Evolutionary conservation across 495 filamentous ascomycete genomes (phyloP).

Genomic region (Endocarpon pusillum): DNA sequence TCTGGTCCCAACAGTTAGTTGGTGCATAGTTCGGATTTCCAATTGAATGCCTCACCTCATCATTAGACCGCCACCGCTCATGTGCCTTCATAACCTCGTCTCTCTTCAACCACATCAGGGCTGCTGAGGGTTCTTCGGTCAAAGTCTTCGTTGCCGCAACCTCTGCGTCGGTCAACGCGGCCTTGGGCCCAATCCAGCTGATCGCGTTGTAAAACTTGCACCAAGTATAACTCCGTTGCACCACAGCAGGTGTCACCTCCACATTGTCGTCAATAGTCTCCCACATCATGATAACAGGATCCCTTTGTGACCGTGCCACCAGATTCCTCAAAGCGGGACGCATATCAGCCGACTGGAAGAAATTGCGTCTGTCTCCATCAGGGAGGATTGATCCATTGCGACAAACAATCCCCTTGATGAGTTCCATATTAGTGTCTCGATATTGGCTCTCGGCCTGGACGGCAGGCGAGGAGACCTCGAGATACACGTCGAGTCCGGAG

Average conservation of each 20-base stretch:
- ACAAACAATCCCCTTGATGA: slow-evolving; percentile 17
- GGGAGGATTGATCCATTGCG: slow-evolving; percentile 19
- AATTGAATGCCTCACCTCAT: slow-evolving; percentile 7
- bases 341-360: slow-evolving; percentile 22
- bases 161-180: slow-evolving; percentile 13
- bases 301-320: slow-evolving; percentile 15
- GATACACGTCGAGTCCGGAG: slow-evolving; percentile 14
- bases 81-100: slow-evolving; percentile 18
- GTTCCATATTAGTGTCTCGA: slow-evolving; percentile 13
- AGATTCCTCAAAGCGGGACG: slow-evolving; percentile 16
- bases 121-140: slow-evolving; percentile 11
- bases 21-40: slow-evolving; percentile 2
- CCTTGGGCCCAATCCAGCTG: slow-evolving; percentile 16
- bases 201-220: slow-evolving; percentile 22
- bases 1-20: neutral
- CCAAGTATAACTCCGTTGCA: slow-evolving; percentile 22
- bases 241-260: slow-evolving; percentile 17
- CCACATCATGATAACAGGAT: slow-evolving; percentile 10
- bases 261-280: slow-evolving; percentile 23
- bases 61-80: slow-evolving; percentile 18
- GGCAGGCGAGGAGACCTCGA: slow-evolving; percentile 17
- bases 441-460: slow-evolving; percentile 12
- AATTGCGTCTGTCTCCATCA: slow-evolving; percentile 19
- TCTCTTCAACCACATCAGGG: slow-evolving; percentile 23
- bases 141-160: slow-evolving; percentile 8